Percentiles rank a stretch among this genome's conserved stretches.
phyloP scores from a whole-genome alignment of 345 rosid species.

The Microcos paniculata region DNA sequence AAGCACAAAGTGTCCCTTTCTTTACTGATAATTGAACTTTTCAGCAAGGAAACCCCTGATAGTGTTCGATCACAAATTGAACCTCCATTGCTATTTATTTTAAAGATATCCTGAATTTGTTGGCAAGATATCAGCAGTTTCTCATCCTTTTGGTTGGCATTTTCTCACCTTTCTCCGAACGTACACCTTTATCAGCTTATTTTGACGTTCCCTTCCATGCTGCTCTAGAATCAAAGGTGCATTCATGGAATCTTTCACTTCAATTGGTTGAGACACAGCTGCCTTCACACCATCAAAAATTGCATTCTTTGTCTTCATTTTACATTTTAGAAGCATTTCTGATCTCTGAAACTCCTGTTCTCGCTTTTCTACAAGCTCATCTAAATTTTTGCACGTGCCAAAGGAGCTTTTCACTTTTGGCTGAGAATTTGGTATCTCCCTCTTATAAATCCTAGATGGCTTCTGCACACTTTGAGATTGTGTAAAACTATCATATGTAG shows the following conservation, averaged over 20 bases:
- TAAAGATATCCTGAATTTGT: neutral
- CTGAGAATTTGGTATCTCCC: neutral
- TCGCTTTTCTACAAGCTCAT: neutral
- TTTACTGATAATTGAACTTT: neutral
- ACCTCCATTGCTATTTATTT: neutral
- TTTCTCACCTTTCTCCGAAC: neutral
- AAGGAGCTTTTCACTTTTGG: neutral
- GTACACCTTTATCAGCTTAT: conserved; percentile 6
- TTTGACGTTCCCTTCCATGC: neutral
- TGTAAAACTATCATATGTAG: neutral
- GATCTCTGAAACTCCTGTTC: neutral
- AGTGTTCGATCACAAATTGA: neutral
- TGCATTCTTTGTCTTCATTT: neutral
- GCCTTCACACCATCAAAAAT: neutral
- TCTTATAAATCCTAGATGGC: neutral
- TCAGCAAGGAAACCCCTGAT: neutral
- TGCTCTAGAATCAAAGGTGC: neutral
- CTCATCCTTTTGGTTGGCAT: neutral
- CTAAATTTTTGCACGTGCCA: neutral
- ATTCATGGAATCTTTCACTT: neutral
- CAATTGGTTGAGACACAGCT: neutral
- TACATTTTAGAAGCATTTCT: neutral
- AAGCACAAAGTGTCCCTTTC: neutral
- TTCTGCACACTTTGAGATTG: neutral
- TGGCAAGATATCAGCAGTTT: neutral